Evolutionary conservation across 2,329 filamentous ascomycete genomes (phyloP), one percentile per base, ranked within the genome.

Genomic region (Trichoderma semiorbis): DNA sequence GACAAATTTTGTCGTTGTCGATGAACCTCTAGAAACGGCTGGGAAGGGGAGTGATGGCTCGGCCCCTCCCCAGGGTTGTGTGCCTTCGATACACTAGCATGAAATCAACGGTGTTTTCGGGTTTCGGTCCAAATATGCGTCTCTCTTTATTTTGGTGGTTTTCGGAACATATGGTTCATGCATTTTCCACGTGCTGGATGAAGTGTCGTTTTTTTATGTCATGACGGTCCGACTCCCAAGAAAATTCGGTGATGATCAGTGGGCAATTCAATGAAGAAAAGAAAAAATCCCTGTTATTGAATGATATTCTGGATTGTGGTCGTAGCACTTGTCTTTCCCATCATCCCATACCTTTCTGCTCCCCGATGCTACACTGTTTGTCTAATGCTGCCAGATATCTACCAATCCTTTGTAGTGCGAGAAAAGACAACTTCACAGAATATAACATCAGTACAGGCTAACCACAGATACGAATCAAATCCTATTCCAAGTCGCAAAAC

Each of bases 21-120:
- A 75, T 74, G 74, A 75, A 75, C 73, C 74, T 76, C 75, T 76
- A 66, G 77, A 77, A 79, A 78, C 77, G 77, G 74, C 74, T 76
- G 76, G 73, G 76, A 73, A 73, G 68, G 77, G 75, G 74, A 43
- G 71, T 68, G 43, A 53, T 50, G 60, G 60, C 61, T 68, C 47
- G 68, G 66, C 75, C 74, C 74, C 75, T 76, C 53, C 76, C 78
- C 76, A 79, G 74, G 75, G 75, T 78, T 78, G 65, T 67, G 76
- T 77, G 73, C 77, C 76, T 77, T 77, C 76, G 72, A 79, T 80
- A 81, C 79, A 80, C 79, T 81, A 81, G 81, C 80, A 82, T 82
- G 80, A 82, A 81, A 80, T 78, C 78, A 82, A 81, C 78, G 81
- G 80, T 81, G 80, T 82, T 81, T 81, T 73, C 72, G 79, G 81